Conservation (phyloP, 192 early-diverging fungal species). For the Coemansia sp. region DNA sequence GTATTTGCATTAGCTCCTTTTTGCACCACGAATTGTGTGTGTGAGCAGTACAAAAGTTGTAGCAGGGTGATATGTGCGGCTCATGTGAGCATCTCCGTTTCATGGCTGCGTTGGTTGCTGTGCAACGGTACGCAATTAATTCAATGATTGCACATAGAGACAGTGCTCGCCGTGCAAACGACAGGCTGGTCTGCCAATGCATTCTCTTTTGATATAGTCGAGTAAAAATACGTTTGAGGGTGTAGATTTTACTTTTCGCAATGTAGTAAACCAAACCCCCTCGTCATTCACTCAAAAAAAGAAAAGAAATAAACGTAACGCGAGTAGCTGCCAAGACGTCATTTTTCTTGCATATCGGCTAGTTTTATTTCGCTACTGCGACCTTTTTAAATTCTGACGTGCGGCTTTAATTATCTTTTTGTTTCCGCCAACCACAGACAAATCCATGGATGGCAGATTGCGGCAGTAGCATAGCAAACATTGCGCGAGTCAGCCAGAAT, state of each 20-base stretch:
- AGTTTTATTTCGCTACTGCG: no score
- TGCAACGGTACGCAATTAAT: background rate
- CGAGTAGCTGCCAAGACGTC: no score
- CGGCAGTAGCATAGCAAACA: background rate
- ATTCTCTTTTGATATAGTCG: no score
- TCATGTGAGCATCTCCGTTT: constrained; percentile 38
- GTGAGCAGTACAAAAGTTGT: constrained; percentile 42
- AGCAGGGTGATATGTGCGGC: constrained; percentile 33
- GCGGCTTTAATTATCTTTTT: no score
- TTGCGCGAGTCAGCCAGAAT: background rate
- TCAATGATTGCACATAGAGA: background rate
- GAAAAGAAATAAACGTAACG: background rate
- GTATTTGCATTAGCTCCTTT: constrained; percentile 24
- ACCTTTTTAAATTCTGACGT: no score
- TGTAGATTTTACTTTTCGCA: background rate
- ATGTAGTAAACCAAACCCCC: no score
- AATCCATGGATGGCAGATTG: background rate
- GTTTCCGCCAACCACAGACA: no score
- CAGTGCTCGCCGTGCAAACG: no score
- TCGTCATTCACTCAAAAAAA: background rate
- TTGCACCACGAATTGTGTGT: constrained; percentile 33
- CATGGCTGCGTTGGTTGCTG: constrained; percentile 37
- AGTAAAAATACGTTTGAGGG: no score
- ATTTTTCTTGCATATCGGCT: no score
- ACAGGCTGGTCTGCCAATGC: background rate